These are phyloP conservation scores for Penicillium cataractarum DNA, from an alignment of 495 filamentous ascomycete genomes.

Conservation along the genomic window DNA sequence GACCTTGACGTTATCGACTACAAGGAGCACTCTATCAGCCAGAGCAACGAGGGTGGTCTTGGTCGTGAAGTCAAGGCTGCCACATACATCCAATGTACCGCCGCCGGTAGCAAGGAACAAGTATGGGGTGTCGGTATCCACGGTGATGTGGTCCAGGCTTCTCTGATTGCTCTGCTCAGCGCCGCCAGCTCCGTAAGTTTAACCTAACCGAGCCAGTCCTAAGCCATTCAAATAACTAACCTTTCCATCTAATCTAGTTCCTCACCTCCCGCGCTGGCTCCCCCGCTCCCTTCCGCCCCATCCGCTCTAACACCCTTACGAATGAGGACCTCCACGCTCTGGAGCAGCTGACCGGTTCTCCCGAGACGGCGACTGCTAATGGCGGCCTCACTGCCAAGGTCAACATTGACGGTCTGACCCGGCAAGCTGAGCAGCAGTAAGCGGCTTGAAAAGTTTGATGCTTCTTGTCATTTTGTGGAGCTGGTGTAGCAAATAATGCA, in stretches of 20 bases:
- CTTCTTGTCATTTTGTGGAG: constrained; percentile 2
- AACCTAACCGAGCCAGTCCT: not conserved
- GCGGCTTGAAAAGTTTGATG: constrained; percentile 19
- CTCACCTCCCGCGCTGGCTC: constrained; percentile 50
- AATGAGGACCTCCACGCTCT: constrained; percentile 50
- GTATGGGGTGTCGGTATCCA: constrained; percentile 98
- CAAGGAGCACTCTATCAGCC: constrained; percentile 85
- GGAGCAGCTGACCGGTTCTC: constrained; percentile 37
- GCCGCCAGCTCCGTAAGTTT: constrained; percentile 85
- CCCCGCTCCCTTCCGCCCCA: constrained; percentile 52
- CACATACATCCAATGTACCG: constrained; percentile 89
- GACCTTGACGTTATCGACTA: constrained; percentile 93
- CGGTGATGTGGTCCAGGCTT: constrained; percentile 91
- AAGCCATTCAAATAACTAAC: constrained; percentile 15
- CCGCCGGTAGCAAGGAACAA: constrained; percentile 62
- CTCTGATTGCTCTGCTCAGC: constrained; percentile 83
- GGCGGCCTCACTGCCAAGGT: constrained; percentile 33
- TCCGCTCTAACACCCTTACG: constrained; percentile 50
- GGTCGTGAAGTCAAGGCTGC: constrained; percentile 85
- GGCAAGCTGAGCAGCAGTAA: constrained; percentile 40
- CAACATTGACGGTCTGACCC: constrained; percentile 42
- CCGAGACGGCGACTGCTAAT: constrained; percentile 24
- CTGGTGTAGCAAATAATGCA: constrained; percentile 29
- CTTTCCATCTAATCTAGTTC: constrained; percentile 35
- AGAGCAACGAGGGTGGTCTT: constrained; percentile 46